These are phyloP conservation scores for Acanthamoeba quina DNA, from an alignment of 208 protist genomes.

Conservation along the genomic window DNA sequence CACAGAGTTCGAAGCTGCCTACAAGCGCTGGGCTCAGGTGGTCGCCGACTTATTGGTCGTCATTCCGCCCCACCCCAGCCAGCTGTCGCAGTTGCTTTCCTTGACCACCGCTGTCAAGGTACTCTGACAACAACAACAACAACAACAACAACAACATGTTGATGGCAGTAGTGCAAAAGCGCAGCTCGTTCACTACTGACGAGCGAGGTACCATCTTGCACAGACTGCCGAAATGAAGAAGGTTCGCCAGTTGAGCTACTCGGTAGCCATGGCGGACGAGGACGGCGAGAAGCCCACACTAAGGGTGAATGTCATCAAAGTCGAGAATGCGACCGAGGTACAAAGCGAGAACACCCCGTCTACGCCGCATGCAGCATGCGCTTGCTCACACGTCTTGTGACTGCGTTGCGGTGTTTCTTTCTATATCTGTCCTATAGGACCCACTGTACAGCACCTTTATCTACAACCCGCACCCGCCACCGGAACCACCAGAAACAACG, in stretches of 20 bases:
- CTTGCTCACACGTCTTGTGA: too few species aligned
- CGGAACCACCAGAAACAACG: neutral
- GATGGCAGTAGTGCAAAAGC: too few species aligned
- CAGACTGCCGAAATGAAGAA: neutral
- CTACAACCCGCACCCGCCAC: neutral
- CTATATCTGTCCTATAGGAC: too few species aligned
- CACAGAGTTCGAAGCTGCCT: slow-evolving; percentile 8
- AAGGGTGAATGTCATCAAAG: neutral
- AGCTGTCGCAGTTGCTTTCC: neutral
- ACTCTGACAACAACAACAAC: neutral
- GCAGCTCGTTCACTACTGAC: too few species aligned
- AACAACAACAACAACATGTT: too few species aligned
- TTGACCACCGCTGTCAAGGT: neutral
- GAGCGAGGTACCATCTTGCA: too few species aligned
- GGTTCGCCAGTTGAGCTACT: neutral
- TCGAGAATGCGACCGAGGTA: slow-evolving; percentile 4
- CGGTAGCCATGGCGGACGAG: neutral
- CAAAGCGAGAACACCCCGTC: too few species aligned
- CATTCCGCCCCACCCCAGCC: slow-evolving; percentile 5
- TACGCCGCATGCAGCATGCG: too few species aligned
- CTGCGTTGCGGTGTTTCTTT: too few species aligned
- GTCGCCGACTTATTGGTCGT: neutral
- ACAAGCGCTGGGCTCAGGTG: neutral
- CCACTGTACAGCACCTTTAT: slow-evolving; percentile 53
- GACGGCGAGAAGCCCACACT: neutral